Evolutionary conservation across 345 rosid species (phyloP), one percentile per base, ranked within the genome.

Genomic region (Brassica juncea): DNA sequence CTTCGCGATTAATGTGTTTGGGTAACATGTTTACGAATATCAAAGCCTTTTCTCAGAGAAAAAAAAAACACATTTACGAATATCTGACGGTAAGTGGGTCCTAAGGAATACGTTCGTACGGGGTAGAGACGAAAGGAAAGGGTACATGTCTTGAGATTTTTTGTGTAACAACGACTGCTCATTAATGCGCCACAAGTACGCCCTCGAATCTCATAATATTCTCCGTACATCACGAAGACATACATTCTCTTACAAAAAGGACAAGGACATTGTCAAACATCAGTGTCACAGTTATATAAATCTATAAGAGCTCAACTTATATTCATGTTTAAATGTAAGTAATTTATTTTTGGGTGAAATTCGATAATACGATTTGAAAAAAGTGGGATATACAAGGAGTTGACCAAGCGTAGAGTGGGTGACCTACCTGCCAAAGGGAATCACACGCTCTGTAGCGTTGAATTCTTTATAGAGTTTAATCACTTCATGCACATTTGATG

Each of bases 371-470:
- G 14, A 59, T 15, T 42, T 12, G 5, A 74, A 67, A 19, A 4
- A 52, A 68, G 73, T 35, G 63, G 63, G 19, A 73, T 23, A 64
- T 32, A 77, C 8, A 60, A 57, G 72, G 82, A 67, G 82, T 86
- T 88, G 95, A 92, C 97, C 93, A 74, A 85, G 94, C 82, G 89
- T 78, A 83, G 81, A 84, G 91, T 82, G 97, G 94, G 93, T 94
- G 98, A 90, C 90, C 93, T 88, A 94, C 94, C 98, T 54, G 91
- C 89, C 86, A 39, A 79, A 74, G 78, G 71, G 37, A 81, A 86
- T 89, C 97, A 90, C 97, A 89, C 96, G 83, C 94, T 44, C 96
- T 81, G 79, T 47, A 75, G 98, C 93, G 97, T 94, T 90, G 97
- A 94, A 91, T 94, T 92, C 89, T 93, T 91, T 91, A 73, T 60